Evolutionary conservation across 495 filamentous ascomycete genomes (phyloP), one percentile per base, ranked within the genome.

Genomic region (Xylaria curta): DNA sequence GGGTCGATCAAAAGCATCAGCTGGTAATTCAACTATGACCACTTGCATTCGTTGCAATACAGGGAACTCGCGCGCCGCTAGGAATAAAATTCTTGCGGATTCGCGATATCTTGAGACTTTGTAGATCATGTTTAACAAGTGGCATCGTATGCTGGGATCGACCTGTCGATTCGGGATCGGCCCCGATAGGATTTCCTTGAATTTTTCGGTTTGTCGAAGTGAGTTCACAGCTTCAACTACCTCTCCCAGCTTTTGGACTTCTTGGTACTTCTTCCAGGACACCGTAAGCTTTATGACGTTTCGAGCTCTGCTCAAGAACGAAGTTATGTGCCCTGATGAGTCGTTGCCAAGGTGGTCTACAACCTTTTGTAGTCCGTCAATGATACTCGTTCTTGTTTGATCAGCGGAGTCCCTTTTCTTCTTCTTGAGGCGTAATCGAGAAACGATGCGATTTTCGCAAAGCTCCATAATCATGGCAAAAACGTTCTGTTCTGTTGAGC

Each of bases 71-170:
- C 76, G 79, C 5, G 82, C 81, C 13, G 67, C 72, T 10, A 72
- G 75, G 54, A 69, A 73, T 24, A 85, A 70, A 38, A 75, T 76
- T 19, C 72, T 75, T 1, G 82, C 76, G 24, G 76, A 70, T 64
- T 81, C 77, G 44, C 76, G 74, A 38, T 85, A 85, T 24, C 72
- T 76, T 10, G 79, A 72, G n/a, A 84, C 73, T 46, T 83, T 84
- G 10, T 44, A 49, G 0, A 83, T 73, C 38, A 77, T 79, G 10
- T 72, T 76, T 12, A 78, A 42, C 12, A 85, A 67, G 38, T 72
- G 72, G 3, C 19, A 63, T 60, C 62, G 73, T 1, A 19, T 60
- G 15, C 1, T 17, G 19, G 77, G 65, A 6, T 53, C 9, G 47
- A 82, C 71, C 0, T 33, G 15, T 4, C 1, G 21, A 49, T 49